phyloP scores from a whole-genome alignment of 2,329 filamentous ascomycete genomes.

The Huntiella savannae region DNA sequence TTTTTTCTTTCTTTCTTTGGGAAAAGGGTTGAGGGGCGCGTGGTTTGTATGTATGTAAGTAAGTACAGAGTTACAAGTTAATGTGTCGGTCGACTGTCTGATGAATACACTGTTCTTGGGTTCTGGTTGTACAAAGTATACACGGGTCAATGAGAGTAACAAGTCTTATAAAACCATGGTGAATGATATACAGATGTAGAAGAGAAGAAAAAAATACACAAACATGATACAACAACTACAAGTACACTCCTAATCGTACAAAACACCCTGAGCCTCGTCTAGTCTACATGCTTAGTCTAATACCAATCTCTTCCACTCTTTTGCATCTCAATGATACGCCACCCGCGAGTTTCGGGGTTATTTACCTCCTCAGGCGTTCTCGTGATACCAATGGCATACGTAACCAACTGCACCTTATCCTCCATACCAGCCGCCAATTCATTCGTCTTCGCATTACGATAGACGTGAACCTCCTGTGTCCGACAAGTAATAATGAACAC shows the following conservation, averaged over 20 bases:
- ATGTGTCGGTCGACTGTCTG: background rate
- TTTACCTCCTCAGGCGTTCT: constrained; percentile 85
- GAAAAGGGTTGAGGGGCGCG: too few species aligned
- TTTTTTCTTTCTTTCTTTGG: background rate
- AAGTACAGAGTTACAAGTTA: background rate
- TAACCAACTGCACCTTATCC: constrained; percentile 94
- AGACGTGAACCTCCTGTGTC: constrained; percentile 95
- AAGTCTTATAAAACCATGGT: background rate
- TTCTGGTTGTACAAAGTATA: background rate
- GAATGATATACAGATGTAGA: background rate
- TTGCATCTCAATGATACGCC: constrained; percentile 95
- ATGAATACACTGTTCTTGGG: background rate
- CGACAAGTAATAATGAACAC: constrained; percentile 95
- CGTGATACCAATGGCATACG: constrained; percentile 93
- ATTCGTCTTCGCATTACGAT: constrained; percentile 75
- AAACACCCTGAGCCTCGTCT: background rate
- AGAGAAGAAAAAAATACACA: background rate
- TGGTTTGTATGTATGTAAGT: background rate
- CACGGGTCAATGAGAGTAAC: background rate
- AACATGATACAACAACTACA: constrained; percentile 4
- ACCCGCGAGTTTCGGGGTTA: constrained; percentile 90
- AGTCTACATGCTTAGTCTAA: constrained; percentile 18
- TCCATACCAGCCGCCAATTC: constrained; percentile 93
- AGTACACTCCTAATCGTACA: constrained; percentile 10
- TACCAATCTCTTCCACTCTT: constrained; percentile 87